A percentile compares a stretch with the other conserved stretches of the same genome.
These are phyloP conservation scores for Viola pubescens DNA, from an alignment of 441 rosid genomes.

Conservation along the genomic window DNA sequence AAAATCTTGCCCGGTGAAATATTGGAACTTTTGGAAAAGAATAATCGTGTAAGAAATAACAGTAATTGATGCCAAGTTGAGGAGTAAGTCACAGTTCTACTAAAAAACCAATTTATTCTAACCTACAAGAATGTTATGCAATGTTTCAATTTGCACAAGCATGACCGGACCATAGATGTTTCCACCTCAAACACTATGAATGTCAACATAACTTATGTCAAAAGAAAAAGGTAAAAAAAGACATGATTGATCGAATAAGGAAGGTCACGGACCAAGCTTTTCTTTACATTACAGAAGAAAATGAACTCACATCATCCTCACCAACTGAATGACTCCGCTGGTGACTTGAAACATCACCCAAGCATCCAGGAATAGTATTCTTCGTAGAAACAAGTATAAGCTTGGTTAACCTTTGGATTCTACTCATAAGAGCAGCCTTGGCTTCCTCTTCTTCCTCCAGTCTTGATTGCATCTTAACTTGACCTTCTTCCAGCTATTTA, in stretches of 20 bases:
- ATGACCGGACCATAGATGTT: background rate
- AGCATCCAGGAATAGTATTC: conserved; percentile 57
- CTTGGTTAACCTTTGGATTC: conserved; percentile 96
- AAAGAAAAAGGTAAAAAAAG: background rate
- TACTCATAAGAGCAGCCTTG: conserved; percentile 98
- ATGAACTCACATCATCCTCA: conserved; percentile 63
- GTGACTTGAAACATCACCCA: conserved; percentile 56
- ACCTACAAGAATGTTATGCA: background rate
- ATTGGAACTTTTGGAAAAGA: too few relatives aligned
- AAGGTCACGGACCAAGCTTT: background rate
- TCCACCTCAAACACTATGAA: background rate
- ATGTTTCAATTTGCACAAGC: background rate
- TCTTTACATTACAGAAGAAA: background rate
- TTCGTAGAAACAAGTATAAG: conserved; percentile 97
- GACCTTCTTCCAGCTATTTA: conserved; percentile 92
- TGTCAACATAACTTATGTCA: conserved; percentile 1
- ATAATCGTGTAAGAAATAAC: too few relatives aligned
- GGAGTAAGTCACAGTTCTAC: too few relatives aligned
- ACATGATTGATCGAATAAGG: background rate
- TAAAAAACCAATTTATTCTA: too few relatives aligned
- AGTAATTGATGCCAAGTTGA: too few relatives aligned
- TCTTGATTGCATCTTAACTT: conserved; percentile 98
- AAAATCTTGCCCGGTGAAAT: too few relatives aligned
- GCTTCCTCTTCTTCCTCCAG: conserved; percentile 99
- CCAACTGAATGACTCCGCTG: conserved; percentile 59